Conservation (phyloP, 495 filamentous ascomycete genomes). For the Trichoderma asperelloides region DNA sequence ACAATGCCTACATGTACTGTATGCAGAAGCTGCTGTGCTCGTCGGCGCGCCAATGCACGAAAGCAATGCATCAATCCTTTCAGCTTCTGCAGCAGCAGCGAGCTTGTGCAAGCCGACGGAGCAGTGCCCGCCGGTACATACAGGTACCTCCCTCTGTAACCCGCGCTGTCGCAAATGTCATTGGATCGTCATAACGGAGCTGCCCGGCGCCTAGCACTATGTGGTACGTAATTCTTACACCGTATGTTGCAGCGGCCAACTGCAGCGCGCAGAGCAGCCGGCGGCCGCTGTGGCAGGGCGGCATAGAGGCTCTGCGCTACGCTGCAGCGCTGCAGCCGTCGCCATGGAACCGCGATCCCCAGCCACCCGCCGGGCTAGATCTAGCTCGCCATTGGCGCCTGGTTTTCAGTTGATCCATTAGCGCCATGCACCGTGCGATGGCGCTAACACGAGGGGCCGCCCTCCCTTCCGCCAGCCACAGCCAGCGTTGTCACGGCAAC, state of each 20-base stretch:
- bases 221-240: background rate
- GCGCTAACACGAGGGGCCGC: conserved; percentile 6
- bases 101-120: background rate
- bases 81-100: background rate
- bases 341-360: background rate
- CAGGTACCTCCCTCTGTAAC: background rate
- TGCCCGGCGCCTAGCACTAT: background rate
- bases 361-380: background rate
- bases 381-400: background rate
- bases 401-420: background rate
- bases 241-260: background rate
- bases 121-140: background rate
- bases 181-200: too few species aligned
- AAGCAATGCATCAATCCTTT: background rate
- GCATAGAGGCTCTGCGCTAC: background rate
- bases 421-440: conserved; percentile 1
- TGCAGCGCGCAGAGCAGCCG: background rate
- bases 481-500: background rate
- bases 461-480: conserved; percentile 6
- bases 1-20: too few species aligned
- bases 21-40: background rate
- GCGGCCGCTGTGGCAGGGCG: background rate
- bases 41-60: background rate
- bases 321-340: background rate
- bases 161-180: too few species aligned